Evolutionary conservation across 2,329 filamentous ascomycete genomes (phyloP), one percentile per base, ranked within the genome.

Genomic region (Dactylellina drechsleri): DNA sequence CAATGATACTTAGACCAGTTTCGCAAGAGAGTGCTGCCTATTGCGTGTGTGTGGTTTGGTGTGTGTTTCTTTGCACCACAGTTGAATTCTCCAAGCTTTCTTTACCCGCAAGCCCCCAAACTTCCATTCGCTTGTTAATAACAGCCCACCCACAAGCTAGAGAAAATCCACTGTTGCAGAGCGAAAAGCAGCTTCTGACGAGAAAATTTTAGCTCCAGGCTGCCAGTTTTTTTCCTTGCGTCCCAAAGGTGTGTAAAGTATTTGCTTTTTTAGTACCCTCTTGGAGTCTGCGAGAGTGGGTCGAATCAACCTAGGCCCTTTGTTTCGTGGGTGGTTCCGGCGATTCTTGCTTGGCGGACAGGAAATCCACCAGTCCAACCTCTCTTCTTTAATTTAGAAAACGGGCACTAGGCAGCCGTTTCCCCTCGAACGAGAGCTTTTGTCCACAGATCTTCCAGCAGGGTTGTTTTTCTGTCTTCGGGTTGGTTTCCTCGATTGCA

Each of bases 121-220:
- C 53, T 47, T 4, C 31, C 18, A 62, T 57, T 70, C 66, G 50
- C 66, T 70, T 62, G 56, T 59, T 45, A 66, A 74, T 74, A 58
- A 67, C 70, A 67, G 71, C 59, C 50, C 57, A 61, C 59, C 50
- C 57, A 61, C 66, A 50, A 61, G 41, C 41, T 3, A 18, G 12
- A 43, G 36, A 20, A 28, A 47, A 36, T 10, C 31, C 31, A 5
- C 31, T 36, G 31, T 36, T 10, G 31, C 31, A 36, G 31, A 18
- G 20, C 56, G 43, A 47, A 68, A 54, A 66, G 62, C 62, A 65
- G 71, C 64, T 75, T 65, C 68, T 68, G 71, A 75, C 58, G 59
- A 75, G 71, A 75, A 75, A 75, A 75, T 68, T 75, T 75, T 75
- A 75, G 71, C 71, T 75, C 31, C 71, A 75, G 71, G 71, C 71